phyloP scores from a whole-genome alignment of 2,329 filamentous ascomycete genomes.

The Diaporthe sp. region DNA sequence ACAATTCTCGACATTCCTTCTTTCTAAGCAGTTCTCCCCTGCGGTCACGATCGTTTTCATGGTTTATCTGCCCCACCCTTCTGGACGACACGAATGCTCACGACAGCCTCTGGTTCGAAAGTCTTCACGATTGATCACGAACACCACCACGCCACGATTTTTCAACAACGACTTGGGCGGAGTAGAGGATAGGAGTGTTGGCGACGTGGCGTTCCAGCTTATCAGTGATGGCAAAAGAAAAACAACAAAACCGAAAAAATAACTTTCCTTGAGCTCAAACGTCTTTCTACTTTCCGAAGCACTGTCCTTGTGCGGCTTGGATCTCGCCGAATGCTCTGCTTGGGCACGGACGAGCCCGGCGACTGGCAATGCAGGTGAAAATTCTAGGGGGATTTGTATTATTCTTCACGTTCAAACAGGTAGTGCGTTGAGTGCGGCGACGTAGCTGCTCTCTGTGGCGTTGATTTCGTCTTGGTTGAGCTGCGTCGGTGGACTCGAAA shows the following conservation, averaged over 20 bases:
- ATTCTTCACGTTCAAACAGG: constrained; percentile 26
- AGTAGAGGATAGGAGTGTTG: constrained; percentile 21
- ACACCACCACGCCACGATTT: constrained; percentile 10
- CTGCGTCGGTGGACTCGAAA: constrained; percentile 18
- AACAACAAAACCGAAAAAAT: constrained; percentile 7
- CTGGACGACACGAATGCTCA: constrained; percentile 26
- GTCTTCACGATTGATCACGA: constrained; percentile 21
- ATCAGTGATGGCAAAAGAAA: constrained; percentile 2
- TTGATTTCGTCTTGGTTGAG: constrained; percentile 18
- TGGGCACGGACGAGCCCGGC: neutral
- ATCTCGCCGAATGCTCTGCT: neutral
- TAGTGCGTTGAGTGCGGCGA: constrained; percentile 19
- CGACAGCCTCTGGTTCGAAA: neutral
- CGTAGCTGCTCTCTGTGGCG: constrained; percentile 20
- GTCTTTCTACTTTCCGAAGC: constrained; percentile 22
- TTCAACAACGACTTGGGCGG: neutral
- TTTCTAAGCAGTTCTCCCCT: constrained; percentile 24
- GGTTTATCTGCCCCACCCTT: constrained; percentile 10
- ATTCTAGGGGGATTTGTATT: constrained; percentile 20
- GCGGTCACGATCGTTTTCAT: constrained; percentile 27
- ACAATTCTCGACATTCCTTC: constrained; percentile 27
- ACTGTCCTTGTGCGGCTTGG: constrained; percentile 6
- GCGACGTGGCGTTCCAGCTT: constrained; percentile 24
- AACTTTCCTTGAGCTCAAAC: constrained; percentile 15
- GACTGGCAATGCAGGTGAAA: constrained; percentile 12